Evolutionary conservation across 2,329 filamentous ascomycete species (phyloP).

Genomic region (Teratosphaeria gauchensis): DNA sequence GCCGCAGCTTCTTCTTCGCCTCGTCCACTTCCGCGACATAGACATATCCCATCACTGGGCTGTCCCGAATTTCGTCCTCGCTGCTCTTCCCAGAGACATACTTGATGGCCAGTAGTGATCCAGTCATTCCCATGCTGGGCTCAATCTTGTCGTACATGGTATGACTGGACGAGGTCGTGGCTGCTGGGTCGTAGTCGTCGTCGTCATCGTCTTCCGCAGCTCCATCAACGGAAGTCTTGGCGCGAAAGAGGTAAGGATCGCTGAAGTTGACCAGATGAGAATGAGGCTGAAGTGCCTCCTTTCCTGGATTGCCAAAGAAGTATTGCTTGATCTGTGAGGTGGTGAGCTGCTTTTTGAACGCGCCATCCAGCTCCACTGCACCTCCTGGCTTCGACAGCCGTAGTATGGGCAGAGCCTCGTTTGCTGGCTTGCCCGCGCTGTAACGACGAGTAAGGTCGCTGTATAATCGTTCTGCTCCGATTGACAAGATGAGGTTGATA

Average conservation of each 20-base stretch:
- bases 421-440: slow-evolving; percentile 31
- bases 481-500: slow-evolving; percentile 68
- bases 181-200: slow-evolving; percentile 27
- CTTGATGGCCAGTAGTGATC: slow-evolving; percentile 77
- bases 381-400: slow-evolving; percentile 78
- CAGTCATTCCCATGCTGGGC: slow-evolving; percentile 60
- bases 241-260: slow-evolving; percentile 56
- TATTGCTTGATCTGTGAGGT: slow-evolving; percentile 80
- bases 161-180: background rate
- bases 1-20: slow-evolving; percentile 66
- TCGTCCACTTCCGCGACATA: slow-evolving; percentile 90
- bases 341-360: slow-evolving; percentile 62
- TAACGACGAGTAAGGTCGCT: slow-evolving; percentile 66
- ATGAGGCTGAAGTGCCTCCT: slow-evolving; percentile 63
- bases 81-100: slow-evolving; percentile 55
- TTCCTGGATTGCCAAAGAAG: slow-evolving; percentile 70
- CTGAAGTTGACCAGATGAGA: slow-evolving; percentile 76
- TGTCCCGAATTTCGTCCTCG: slow-evolving; percentile 63
- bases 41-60: slow-evolving; percentile 82
- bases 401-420: slow-evolving; percentile 63
- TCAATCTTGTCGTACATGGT: slow-evolving; percentile 39
- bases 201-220: slow-evolving; percentile 32
- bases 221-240: slow-evolving; percentile 9
- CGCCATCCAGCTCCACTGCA: slow-evolving; percentile 64
- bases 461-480: slow-evolving; percentile 69